A percentile compares a stretch with the other conserved stretches of the same genome.
phyloP scores from a whole-genome alignment of 2,329 filamentous ascomycete genomes.

The Fusarium scirpi region DNA sequence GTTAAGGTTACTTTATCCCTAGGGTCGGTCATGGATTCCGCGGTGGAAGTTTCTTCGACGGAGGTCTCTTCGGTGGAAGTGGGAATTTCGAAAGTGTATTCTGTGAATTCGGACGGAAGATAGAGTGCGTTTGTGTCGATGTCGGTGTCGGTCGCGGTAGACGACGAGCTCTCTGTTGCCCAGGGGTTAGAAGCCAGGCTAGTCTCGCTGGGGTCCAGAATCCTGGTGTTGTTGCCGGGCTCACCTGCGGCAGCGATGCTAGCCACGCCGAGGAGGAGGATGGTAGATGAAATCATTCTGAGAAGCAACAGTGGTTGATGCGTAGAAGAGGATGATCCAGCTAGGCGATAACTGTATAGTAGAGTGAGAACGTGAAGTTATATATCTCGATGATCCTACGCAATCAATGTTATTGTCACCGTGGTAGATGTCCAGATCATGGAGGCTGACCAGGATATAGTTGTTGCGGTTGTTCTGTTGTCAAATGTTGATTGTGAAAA shows the following conservation, averaged over 20 bases:
- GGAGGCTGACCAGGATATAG: neutral
- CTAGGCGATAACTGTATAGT: accelerated
- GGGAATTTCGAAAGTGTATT: neutral
- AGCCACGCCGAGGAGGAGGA: neutral
- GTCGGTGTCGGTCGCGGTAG: neutral
- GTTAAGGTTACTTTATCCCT: neutral
- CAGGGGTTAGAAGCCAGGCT: neutral
- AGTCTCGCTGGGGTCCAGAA: neutral
- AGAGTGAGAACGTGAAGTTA: accelerated
- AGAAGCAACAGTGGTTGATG: neutral
- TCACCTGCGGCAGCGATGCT: neutral
- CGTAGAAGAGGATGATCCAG: accelerated
- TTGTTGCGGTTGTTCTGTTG: neutral
- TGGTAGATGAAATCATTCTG: neutral
- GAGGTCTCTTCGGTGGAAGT: neutral
- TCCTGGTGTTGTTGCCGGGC: too few species aligned
- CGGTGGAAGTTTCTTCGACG: neutral
- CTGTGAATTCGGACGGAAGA: neutral
- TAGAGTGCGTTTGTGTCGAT: neutral
- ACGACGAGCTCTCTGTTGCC: neutral
- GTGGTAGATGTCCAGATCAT: too few species aligned
- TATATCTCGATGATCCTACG: neutral
- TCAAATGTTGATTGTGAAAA: neutral
- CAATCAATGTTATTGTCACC: too few species aligned
- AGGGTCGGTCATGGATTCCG: neutral